Evolutionary conservation across 176 grass and related monocot species (phyloP).

Genomic region (Eragrostis nindensis): DNA sequence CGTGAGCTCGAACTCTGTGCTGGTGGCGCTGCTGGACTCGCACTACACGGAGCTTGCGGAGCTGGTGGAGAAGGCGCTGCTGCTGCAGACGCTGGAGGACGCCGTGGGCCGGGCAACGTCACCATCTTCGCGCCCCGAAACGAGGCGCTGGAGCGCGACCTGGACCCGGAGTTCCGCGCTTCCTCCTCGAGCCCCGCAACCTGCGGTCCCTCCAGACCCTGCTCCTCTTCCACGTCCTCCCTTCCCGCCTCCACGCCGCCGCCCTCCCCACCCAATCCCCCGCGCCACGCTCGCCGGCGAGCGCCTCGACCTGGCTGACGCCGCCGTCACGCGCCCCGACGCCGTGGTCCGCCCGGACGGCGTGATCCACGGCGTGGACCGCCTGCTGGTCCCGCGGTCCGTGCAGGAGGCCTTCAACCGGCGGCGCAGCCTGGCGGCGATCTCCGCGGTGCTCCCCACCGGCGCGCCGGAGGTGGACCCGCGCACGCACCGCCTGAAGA

Average conservation of each 20-base stretch:
- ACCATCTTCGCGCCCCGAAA: conserved; percentile 83
- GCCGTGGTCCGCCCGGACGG: conserved; percentile 67
- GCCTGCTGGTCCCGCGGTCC: conserved; percentile 73
- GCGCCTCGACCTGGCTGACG: conserved; percentile 52
- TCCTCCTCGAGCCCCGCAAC: conserved; percentile 88
- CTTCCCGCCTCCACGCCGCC: conserved; percentile 45
- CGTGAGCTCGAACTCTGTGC: conserved; percentile 77
- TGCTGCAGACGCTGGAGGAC: conserved; percentile 62
- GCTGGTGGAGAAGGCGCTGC: conserved; percentile 72
- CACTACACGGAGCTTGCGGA: conserved; percentile 76
- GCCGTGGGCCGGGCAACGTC: conserved; percentile 61
- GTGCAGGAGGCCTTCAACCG: conserved; percentile 95
- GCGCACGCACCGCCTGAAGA: conserved; percentile 85
- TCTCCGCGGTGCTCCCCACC: conserved; percentile 81
- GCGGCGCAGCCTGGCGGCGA: conserved; percentile 77
- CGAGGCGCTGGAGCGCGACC: conserved; percentile 69
- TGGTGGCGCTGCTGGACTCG: conserved; percentile 66
- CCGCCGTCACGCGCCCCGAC: conserved; percentile 63
- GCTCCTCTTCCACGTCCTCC: conserved; percentile 75
- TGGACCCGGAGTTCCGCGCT: conserved; percentile 86
- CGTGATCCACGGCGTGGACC: conserved; percentile 92
- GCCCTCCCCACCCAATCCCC: not conserved
- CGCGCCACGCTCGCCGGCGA: conserved; percentile 63
- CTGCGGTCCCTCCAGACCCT: conserved; percentile 68
- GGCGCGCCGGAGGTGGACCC: conserved; percentile 85